Conservation (phyloP, 345 rosid species). For the sweet orange (Citrus sinensis) region DVS_A1.0 CM039165.1:569501-570000, state of each 20-base stretch:
- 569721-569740: not conserved
- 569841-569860: slow-evolving; percentile 5
- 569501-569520: too few species aligned
- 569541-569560: too few species aligned
- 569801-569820: not conserved
- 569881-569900: slow-evolving; percentile 79
- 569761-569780: not conserved
- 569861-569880: slow-evolving; percentile 92
- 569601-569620: not conserved
- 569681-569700: not conserved
- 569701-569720: not conserved
- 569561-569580: not conserved
- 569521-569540: not conserved
- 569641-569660: not conserved
- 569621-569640: not conserved
- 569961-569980: slow-evolving; percentile 90
- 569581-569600: not conserved
- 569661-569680: not conserved
- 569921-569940: slow-evolving; percentile 95
- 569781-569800: not conserved
- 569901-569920: slow-evolving; percentile 96
- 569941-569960: slow-evolving; percentile 79
- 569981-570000: slow-evolving; percentile 99
- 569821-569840: slow-evolving; percentile 2
- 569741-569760: not conserved